These are phyloP conservation scores for Lactifluus pinguis DNA, from an alignment of 768 basidiomycete genomes.

Conservation along the genomic window DNA sequence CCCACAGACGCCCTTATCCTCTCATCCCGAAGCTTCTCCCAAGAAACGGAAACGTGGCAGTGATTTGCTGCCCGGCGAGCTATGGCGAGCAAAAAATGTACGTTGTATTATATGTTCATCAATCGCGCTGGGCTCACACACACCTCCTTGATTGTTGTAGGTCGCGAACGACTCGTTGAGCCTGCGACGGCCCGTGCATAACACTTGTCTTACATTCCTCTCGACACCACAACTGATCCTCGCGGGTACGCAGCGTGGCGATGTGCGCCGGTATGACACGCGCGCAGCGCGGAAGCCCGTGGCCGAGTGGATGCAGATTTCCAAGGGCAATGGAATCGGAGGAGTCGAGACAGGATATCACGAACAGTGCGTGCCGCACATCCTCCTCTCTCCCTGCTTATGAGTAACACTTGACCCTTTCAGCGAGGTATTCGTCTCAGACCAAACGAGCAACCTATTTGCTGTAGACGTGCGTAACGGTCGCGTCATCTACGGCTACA, in stretches of 20 bases:
- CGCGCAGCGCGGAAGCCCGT: constrained; percentile 59
- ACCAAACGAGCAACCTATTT: constrained; percentile 53
- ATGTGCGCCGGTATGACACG: constrained; percentile 71
- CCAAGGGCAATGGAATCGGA: constrained; percentile 53
- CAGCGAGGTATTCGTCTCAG: constrained; percentile 65
- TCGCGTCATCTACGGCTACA: constrained; percentile 52
- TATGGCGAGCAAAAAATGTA: constrained; percentile 83
- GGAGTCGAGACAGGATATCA: constrained; percentile 46
- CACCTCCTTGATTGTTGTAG: constrained; percentile 26
- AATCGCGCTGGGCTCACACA: neutral
- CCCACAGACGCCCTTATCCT: constrained; percentile 17
- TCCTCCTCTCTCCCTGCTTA: constrained; percentile 22
- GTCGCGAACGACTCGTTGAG: constrained; percentile 65
- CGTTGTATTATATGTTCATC: constrained; percentile 5
- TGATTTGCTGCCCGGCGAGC: constrained; percentile 56
- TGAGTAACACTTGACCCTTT: neutral
- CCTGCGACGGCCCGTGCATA: constrained; percentile 71
- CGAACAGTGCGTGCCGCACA: constrained; percentile 44
- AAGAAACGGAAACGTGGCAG: constrained; percentile 56
- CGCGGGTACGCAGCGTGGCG: constrained; percentile 66
- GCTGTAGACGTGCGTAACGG: constrained; percentile 67
- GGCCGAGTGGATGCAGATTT: constrained; percentile 53
- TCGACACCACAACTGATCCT: constrained; percentile 44
- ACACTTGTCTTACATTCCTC: constrained; percentile 58
- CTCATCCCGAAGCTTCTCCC: constrained; percentile 11